phyloP scores from a whole-genome alignment of 208 protist species.

The Phytomonas sp. region DNA sequence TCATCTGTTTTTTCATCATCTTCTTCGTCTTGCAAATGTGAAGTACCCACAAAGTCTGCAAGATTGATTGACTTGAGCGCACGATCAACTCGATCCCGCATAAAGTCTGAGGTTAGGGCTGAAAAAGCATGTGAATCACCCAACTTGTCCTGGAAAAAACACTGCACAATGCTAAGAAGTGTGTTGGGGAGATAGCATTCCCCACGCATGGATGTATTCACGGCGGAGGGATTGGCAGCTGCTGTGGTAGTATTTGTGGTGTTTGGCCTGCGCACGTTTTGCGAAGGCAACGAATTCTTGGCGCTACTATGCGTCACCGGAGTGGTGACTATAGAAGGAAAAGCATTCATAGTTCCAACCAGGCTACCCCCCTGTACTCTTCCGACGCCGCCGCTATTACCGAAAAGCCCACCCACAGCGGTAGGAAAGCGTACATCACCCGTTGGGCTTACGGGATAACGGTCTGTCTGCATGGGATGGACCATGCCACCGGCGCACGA shows the following conservation, averaged over 20 bases:
- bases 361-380: not conserved
- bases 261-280: not conserved
- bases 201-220: not conserved
- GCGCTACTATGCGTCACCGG: not conserved
- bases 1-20: slow-evolving; percentile 37
- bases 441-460: not conserved
- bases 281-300: not conserved
- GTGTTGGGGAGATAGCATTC: not conserved
- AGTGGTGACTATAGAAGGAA: not conserved
- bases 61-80: slow-evolving; percentile 51
- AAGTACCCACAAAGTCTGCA: slow-evolving; percentile 31
- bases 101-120: slow-evolving; percentile 51
- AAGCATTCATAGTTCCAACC: not conserved
- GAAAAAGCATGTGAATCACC: slow-evolving; percentile 42
- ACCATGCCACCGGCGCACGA: not conserved
- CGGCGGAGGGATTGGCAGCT: not conserved
- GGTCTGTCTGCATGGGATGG: not conserved
- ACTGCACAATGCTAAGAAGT: slow-evolving; percentile 39
- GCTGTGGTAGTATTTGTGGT: not conserved
- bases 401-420: not conserved
- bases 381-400: not conserved
- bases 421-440: not conserved
- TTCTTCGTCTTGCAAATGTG: slow-evolving; percentile 16
- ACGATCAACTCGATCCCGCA: slow-evolving; percentile 56
- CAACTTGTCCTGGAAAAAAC: slow-evolving; percentile 51